Percentiles rank a stretch among this genome's conserved stretches.
These are phyloP conservation scores for Pichia sp. DNA, from an alignment of 1,139 yeast genomes.

Conservation along the genomic window DNA sequence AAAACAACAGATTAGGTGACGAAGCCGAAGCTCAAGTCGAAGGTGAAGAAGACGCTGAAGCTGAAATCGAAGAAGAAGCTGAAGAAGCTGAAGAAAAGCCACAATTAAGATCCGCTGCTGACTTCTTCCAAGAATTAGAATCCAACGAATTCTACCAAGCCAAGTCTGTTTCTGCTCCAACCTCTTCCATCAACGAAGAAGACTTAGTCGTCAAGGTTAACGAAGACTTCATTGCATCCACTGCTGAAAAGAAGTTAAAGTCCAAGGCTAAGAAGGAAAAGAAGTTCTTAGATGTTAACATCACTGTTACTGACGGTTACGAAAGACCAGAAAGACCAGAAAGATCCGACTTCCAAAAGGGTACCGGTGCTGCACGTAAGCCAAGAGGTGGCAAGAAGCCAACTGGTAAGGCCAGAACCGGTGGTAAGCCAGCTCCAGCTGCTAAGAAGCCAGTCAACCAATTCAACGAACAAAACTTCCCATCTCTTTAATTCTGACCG, in stretches of 20 bases:
- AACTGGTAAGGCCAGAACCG: conserved; percentile 16
- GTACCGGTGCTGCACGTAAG: conserved; percentile 24
- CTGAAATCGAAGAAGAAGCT: conserved; percentile 42
- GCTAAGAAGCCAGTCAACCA: conserved; percentile 34
- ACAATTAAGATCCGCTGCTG: conserved; percentile 60
- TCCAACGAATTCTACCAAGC: conserved; percentile 34
- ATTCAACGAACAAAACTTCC: conserved; percentile 53
- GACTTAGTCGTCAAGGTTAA: conserved; percentile 58
- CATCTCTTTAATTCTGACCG: conserved; percentile 43
- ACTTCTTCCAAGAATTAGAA: conserved; percentile 63
- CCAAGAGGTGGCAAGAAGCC: conserved; percentile 11
- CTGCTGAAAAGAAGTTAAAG: conserved; percentile 59
- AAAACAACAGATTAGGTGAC: conserved; percentile 85
- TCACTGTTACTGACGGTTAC: conserved; percentile 56
- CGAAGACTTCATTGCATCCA: conserved; percentile 55
- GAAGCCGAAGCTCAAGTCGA: conserved; percentile 65
- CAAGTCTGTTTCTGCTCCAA: conserved; percentile 59
- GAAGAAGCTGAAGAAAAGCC: conserved; percentile 37
- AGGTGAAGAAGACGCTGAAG: conserved; percentile 60
- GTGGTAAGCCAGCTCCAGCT: conserved; percentile 8
- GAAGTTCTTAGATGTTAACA: conserved; percentile 64
- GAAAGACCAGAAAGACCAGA: conserved; percentile 22
- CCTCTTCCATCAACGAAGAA: conserved; percentile 55
- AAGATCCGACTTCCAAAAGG: conserved; percentile 30
- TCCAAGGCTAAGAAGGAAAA: conserved; percentile 67